Conservation (phyloP, 2,329 filamentous ascomycete genomes). For the Trichoderma lentiforme region DNA sequence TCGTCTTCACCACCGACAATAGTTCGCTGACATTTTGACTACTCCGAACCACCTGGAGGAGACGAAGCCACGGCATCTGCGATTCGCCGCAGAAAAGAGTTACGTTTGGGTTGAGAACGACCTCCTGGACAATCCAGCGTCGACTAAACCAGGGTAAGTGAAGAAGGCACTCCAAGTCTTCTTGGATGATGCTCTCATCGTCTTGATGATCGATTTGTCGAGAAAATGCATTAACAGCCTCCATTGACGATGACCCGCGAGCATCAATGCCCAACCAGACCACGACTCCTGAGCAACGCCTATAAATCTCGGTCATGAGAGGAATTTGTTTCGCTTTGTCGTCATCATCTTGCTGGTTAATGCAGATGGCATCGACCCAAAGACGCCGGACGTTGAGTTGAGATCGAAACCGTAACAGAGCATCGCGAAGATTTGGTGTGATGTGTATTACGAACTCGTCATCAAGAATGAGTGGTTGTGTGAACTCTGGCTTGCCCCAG, state of each 20-base stretch:
- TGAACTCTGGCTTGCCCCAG: not conserved
- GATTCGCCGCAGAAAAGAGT: not conserved
- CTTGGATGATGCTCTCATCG: not conserved
- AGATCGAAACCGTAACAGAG: not conserved
- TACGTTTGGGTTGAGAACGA: not conserved
- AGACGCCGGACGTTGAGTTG: not conserved
- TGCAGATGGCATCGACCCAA: not conserved
- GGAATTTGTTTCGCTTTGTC: not conserved
- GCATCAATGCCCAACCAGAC: not conserved
- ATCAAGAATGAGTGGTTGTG: not conserved
- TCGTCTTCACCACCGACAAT: not conserved
- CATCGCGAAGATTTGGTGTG: not conserved
- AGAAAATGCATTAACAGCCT: not conserved
- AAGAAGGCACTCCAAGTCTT: not conserved
- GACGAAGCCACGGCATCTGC: not conserved
- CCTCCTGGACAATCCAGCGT: not conserved
- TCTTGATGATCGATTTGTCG: not conserved
- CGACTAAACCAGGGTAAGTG: not conserved
- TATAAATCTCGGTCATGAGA: not conserved
- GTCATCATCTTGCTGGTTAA: not conserved
- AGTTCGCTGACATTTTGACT: not conserved
- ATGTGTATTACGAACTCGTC: not conserved
- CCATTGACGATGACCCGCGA: not conserved
- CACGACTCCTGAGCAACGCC: not conserved
- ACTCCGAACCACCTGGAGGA: not conserved